Evolutionary conservation across 2,329 filamentous ascomycete genomes (phyloP).

Genomic region (Alternaria gansuensis): DNA sequence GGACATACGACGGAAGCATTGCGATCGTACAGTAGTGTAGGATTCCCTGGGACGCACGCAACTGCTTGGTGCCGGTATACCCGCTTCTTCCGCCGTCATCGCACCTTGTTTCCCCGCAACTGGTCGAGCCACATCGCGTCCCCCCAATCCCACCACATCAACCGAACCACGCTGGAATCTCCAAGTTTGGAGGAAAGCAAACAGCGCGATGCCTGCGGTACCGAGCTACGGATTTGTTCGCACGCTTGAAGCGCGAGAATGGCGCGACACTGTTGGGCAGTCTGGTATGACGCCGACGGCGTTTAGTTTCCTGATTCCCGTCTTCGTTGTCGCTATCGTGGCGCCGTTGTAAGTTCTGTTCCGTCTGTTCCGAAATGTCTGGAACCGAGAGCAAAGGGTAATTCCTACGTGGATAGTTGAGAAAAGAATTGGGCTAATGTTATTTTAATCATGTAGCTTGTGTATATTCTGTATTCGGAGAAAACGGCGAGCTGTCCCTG

Average conservation of each 20-base stretch:
- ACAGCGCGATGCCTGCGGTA: constrained; percentile 24
- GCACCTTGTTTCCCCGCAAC: constrained; percentile 8
- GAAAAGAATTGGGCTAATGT: not conserved
- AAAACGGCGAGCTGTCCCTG: constrained; percentile 20
- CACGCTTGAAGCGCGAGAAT: constrained; percentile 25
- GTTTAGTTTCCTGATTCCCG: constrained; percentile 42
- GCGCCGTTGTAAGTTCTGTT: constrained; percentile 40
- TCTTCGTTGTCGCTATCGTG: constrained; percentile 41
- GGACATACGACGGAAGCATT: not conserved
- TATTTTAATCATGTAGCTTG: constrained; percentile 17
- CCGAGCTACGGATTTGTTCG: constrained; percentile 8
- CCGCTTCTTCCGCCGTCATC: constrained; percentile 2
- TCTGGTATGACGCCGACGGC: constrained; percentile 41
- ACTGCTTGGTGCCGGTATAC: constrained; percentile 5
- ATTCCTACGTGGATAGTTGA: not conserved
- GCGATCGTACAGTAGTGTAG: not conserved
- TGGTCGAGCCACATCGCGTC: not conserved
- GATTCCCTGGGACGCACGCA: not conserved
- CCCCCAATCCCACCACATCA: constrained; percentile 3
- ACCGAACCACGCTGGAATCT: not conserved
- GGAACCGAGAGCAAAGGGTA: not conserved
- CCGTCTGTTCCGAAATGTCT: not conserved
- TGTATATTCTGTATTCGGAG: constrained; percentile 37
- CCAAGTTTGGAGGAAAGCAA: not conserved
- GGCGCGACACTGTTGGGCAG: constrained; percentile 29